Conservation (phyloP, 2,329 filamentous ascomycete genomes). For the Penicillium sp. region DNA sequence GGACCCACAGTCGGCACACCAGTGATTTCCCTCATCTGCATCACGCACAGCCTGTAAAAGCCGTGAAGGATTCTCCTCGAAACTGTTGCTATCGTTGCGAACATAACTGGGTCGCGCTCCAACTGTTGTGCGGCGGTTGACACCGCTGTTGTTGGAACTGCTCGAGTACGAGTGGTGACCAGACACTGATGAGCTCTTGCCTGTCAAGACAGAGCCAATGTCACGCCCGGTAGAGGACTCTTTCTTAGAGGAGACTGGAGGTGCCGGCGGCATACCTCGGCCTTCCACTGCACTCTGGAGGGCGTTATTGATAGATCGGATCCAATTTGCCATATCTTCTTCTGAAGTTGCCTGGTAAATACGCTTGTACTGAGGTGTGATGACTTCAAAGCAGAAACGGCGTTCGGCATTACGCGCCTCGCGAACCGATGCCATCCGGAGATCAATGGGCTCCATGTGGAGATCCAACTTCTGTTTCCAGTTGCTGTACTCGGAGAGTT, state of each 20-base stretch:
- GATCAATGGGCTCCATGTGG: constrained; percentile 96
- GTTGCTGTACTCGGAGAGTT: constrained; percentile 96
- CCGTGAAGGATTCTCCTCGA: constrained; percentile 79
- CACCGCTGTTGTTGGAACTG: constrained; percentile 57
- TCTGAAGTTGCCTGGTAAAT: constrained; percentile 98
- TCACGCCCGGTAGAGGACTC: constrained; percentile 69
- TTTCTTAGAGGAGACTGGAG: constrained; percentile 45
- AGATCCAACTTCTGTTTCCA: constrained; percentile 97
- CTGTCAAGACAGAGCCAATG: constrained; percentile 88
- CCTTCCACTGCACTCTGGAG: constrained; percentile 93
- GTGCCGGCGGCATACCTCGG: constrained; percentile 54
- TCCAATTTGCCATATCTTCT: constrained; percentile 98
- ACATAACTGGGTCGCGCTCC: constrained; percentile 76
- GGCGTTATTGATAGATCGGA: constrained; percentile 92
- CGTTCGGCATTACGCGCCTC: constrained; percentile 93
- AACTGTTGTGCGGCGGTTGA: constrained; percentile 83
- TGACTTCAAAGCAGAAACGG: constrained; percentile 96
- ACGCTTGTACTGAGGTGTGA: constrained; percentile 91
- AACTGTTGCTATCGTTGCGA: constrained; percentile 66
- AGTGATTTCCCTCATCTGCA: constrained; percentile 85
- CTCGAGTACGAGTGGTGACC: constrained; percentile 52
- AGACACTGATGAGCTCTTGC: constrained; percentile 70
- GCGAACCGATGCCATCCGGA: constrained; percentile 93
- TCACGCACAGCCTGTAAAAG: constrained; percentile 83
- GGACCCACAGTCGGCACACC: constrained; percentile 92